Evolutionary conservation across 495 filamentous ascomycete genomes (phyloP).

Genomic region (Beverwykella pulmonaria): DNA sequence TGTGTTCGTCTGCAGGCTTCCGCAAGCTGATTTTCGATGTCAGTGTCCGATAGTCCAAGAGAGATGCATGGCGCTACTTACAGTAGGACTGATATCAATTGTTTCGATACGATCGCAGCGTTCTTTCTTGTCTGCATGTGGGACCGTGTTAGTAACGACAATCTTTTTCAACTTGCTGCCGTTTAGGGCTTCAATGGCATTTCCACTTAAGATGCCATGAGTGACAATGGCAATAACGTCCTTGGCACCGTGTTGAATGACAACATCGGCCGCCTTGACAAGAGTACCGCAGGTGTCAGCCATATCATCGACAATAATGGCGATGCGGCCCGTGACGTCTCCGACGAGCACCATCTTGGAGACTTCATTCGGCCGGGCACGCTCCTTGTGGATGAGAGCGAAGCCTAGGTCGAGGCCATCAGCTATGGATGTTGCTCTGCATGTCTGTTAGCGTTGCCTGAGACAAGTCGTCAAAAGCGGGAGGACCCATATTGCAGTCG

Average conservation of each 20-base stretch:
- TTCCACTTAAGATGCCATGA: constrained; percentile 90
- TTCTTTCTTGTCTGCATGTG: constrained; percentile 79
- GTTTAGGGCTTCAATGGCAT: constrained; percentile 89
- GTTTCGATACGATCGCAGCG: constrained; percentile 77
- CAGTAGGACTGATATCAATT: constrained; percentile 91
- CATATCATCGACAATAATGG: constrained; percentile 73
- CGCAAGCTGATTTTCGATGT: constrained; percentile 46
- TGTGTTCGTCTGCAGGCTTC: constrained; percentile 84
- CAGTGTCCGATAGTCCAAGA: neutral
- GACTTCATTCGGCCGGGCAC: constrained; percentile 91
- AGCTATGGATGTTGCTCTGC: constrained; percentile 89
- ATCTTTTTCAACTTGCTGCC: constrained; percentile 73
- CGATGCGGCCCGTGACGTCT: constrained; percentile 61
- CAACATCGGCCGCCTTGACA: constrained; percentile 87
- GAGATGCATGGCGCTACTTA: constrained; percentile 46
- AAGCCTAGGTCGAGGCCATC: constrained; percentile 93
- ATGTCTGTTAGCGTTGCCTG: constrained; percentile 13
- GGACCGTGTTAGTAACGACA: constrained; percentile 97
- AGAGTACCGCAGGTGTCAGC: constrained; percentile 96
- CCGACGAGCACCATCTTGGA: constrained; percentile 87
- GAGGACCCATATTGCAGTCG: neutral
- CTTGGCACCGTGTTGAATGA: constrained; percentile 84
- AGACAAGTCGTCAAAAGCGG: neutral
- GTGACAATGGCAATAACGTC: constrained; percentile 94
- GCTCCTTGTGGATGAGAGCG: constrained; percentile 99